Evolutionary conservation across 2,329 filamentous ascomycete species (phyloP), one percentile per base, ranked within the genome.

Genomic region (Tolypocladium ophioglossoides): DNA sequence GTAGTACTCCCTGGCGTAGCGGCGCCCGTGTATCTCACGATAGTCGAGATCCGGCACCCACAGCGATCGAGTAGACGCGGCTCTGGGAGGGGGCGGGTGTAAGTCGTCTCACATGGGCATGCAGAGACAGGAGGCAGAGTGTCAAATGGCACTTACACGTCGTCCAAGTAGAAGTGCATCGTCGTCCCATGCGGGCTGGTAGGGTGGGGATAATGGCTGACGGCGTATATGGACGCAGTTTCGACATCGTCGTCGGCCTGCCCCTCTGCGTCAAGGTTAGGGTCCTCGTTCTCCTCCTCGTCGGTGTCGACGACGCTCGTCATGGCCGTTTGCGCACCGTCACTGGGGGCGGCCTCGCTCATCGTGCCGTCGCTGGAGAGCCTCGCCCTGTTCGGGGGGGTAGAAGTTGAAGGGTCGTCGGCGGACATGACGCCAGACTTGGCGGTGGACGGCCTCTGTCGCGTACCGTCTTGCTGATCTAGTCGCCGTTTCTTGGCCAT

Each of bases 1-100:
- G 64, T 75, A 82, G 62, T 85, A 86, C 37, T 75, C 74, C 37
- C 78, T 73, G 62, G 84, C 83, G 63, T 83, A 84, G 59, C 84
- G 76, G 24, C 84, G 79, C 46, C 76, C 80, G 67, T 86, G 78
- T 57, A 86, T 82, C 56, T 78, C 71, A 53, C 80, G 72, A 58
- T 79, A 78, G 62, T 82, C 76, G 35, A 85, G 71, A 57, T 78
- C 76, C 55, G 70, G 66, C 41, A 73, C 74, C 63, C 73, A 76
- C 51, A 78, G 63, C n/a, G 76, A 78, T 50, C 74, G 69, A 20
- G 75, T 78, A 14, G 76, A 74, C 1, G 72, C 70, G 55, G 68
- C 69, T 53, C 72, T 74, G 52, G 34, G 50, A 12, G 49, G 24
- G 3, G 4, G 37, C 18, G 16, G 10, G 27, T 2, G n/a, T 47